Evolutionary conservation across 768 basidiomycete species (phyloP).

Genomic region (Trametes elegans): DNA sequence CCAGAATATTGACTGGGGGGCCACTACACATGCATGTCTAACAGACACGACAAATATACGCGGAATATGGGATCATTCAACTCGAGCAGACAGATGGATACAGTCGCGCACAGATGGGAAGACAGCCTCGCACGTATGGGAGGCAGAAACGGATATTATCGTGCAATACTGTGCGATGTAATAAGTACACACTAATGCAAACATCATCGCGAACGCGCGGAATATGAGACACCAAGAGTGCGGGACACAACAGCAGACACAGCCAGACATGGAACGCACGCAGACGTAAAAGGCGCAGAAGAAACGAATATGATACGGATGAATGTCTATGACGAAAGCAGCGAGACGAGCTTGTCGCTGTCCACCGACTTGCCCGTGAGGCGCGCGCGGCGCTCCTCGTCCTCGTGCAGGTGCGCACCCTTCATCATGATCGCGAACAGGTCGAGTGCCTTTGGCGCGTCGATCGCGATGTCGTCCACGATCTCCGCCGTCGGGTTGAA

Average conservation of each 20-base stretch:
- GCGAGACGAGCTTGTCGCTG: conserved; percentile 54
- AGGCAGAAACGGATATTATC: conserved; percentile 20
- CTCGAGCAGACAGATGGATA: background rate
- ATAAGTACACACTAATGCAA: conserved; percentile 26
- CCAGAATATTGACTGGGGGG: too few relatives aligned
- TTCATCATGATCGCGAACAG: conserved; percentile 75
- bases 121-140: too few relatives aligned
- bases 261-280: conserved; percentile 10
- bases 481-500: conserved; percentile 67
- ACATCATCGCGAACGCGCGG: conserved; percentile 20
- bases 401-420: conserved; percentile 56
- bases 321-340: conserved; percentile 49
- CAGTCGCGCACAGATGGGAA: background rate
- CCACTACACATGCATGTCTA: too few relatives aligned
- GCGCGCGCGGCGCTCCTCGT: conserved; percentile 54
- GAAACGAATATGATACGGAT: conserved; percentile 17
- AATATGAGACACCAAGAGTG: conserved; percentile 24
- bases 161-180: conserved; percentile 24
- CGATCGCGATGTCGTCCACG: conserved; percentile 86
- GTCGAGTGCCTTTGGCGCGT: conserved; percentile 83
- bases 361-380: conserved; percentile 63
- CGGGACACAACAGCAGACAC: conserved; percentile 9
- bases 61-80: too few relatives aligned
- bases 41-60: too few relatives aligned
- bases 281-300: conserved; percentile 4